phyloP scores from a whole-genome alignment of 164 flowering plant genomes.

The Vitis rupestris region DNA sequence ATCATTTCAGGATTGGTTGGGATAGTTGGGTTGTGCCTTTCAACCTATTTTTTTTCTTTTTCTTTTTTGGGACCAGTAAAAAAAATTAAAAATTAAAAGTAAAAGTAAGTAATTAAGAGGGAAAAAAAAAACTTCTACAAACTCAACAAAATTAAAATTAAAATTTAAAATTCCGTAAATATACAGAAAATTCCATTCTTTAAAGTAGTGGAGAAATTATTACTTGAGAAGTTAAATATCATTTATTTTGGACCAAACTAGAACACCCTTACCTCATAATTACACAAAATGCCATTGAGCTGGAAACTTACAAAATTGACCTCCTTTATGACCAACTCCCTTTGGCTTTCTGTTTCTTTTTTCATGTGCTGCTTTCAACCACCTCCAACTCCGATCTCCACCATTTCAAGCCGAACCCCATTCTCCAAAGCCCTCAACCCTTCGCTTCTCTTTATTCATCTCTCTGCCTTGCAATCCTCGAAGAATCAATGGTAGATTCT shows the following conservation, averaged over 20 bases:
- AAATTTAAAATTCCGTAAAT: too few relatives aligned
- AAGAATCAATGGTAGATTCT: constrained; percentile 3
- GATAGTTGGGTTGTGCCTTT: too few relatives aligned
- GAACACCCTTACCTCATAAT: neutral
- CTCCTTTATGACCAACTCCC: neutral
- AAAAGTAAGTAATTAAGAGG: too few relatives aligned
- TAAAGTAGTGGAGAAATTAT: too few relatives aligned
- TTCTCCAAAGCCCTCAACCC: neutral
- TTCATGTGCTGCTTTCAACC: neutral
- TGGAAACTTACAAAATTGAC: neutral
- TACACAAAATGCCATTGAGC: neutral
- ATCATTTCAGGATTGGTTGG: too few relatives aligned
- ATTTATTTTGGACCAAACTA: neutral
- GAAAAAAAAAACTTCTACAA: too few relatives aligned
- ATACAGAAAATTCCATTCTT: too few relatives aligned
- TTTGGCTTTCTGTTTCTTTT: neutral
- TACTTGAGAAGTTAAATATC: too few relatives aligned
- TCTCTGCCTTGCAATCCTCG: neutral
- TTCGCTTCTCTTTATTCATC: neutral
- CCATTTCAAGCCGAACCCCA: neutral
- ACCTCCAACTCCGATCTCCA: constrained; percentile 2
- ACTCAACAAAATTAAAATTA: too few relatives aligned
- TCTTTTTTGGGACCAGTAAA: too few relatives aligned
- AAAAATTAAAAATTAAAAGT: too few relatives aligned
- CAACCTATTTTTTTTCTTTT: too few relatives aligned